These are phyloP conservation scores for Sanghuangporus baumii DNA, from an alignment of 1,284 basidiomycete genomes.

Conservation along the genomic window DNA sequence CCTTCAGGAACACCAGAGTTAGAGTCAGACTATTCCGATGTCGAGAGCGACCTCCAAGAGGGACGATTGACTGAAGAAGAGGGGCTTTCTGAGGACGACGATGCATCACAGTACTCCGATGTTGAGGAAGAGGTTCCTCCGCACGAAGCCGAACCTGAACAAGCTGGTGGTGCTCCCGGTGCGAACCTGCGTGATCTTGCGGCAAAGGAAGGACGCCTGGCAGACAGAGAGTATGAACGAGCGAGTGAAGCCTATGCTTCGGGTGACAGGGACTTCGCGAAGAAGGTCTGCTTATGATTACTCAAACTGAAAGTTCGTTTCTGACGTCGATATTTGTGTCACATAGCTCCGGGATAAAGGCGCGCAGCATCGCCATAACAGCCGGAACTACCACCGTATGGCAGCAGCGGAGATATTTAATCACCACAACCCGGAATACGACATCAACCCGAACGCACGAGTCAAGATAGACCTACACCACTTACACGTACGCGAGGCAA, in stretches of 20 bases:
- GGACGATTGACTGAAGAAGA: background rate
- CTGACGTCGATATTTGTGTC: background rate
- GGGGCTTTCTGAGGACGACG: background rate
- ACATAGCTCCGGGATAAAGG: conserved; percentile 4
- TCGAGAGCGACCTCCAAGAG: background rate
- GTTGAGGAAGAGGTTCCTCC: background rate
- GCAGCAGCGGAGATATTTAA: conserved; percentile 14
- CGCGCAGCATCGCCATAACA: background rate
- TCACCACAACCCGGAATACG: conserved; percentile 11
- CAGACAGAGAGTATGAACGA: conserved; percentile 10
- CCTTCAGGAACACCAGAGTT: conserved; percentile 5
- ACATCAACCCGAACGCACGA: background rate
- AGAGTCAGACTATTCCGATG: conserved; percentile 10
- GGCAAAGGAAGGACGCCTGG: background rate
- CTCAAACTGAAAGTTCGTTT: background rate
- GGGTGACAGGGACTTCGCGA: conserved; percentile 6
- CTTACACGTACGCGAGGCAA: conserved; percentile 9
- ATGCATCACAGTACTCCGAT: background rate
- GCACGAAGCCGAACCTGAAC: background rate
- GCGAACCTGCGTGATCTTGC: conserved; percentile 4
- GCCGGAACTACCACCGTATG: conserved; percentile 5
- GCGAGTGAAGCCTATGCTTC: conserved; percentile 6
- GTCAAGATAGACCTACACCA: conserved; percentile 14
- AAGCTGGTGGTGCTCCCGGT: conserved; percentile 5
- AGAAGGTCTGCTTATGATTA: background rate